Evolutionary conservation across 2,329 filamentous ascomycete species (phyloP).

Genomic region (Fusarium transvaalense): DNA sequence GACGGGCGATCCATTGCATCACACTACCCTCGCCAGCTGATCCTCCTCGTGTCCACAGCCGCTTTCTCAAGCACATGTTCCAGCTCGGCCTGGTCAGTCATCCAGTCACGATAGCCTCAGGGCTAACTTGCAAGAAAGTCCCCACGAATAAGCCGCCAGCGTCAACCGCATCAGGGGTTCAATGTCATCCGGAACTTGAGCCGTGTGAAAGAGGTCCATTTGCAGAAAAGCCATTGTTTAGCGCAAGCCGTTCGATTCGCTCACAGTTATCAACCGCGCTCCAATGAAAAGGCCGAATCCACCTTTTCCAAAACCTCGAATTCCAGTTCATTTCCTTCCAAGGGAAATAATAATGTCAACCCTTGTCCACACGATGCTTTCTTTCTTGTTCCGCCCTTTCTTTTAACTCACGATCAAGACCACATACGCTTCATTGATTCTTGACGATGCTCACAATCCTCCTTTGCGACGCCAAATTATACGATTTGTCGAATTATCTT

Average conservation of each 20-base stretch:
- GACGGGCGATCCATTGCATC: neutral
- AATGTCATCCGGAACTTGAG: constrained; percentile 31
- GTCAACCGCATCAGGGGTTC: constrained; percentile 17
- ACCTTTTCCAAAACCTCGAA: constrained; percentile 42
- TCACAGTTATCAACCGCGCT: constrained; percentile 35
- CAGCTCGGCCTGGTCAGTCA: constrained; percentile 1
- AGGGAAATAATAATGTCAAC: constrained; percentile 24
- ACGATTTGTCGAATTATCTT: constrained; percentile 21
- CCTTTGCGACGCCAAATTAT: constrained; percentile 6
- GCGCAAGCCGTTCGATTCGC: constrained; percentile 46
- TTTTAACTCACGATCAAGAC: neutral
- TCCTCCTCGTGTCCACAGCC: neutral
- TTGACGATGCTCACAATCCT: neutral
- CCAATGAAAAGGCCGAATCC: constrained; percentile 46
- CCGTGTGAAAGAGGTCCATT: constrained; percentile 28
- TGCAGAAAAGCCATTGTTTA: constrained; percentile 45
- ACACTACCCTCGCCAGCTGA: neutral
- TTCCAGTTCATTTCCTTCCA: constrained; percentile 43
- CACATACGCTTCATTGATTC: neutral
- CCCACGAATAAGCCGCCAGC: constrained; percentile 12
- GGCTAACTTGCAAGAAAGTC: constrained; percentile 18
- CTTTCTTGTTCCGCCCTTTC: neutral
- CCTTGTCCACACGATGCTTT: constrained; percentile 6
- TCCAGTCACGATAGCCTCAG: constrained; percentile 31
- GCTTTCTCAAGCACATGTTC: constrained; percentile 7